Evolutionary conservation across 305 asterid species (phyloP).

Genomic region (Coffea humblotiana): DNA sequence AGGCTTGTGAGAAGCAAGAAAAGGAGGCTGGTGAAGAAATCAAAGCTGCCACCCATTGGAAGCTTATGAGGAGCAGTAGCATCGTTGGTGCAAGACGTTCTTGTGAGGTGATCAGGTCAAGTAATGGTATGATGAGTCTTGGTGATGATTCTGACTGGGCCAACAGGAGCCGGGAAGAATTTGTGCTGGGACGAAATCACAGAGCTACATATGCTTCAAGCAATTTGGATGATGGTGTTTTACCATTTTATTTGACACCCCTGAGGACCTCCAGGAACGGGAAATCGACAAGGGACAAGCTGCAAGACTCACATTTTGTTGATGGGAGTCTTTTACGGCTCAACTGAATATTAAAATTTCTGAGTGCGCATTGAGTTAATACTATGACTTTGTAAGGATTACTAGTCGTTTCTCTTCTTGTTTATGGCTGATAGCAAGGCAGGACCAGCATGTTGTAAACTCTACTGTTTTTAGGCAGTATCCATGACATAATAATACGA

Average conservation of each 20-base stretch:
- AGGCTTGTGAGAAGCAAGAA: slow-evolving; percentile 35
- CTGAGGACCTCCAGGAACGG: slow-evolving; percentile 62
- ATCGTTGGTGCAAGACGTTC: slow-evolving; percentile 52
- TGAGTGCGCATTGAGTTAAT: slow-evolving; percentile 16
- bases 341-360: slow-evolving; percentile 45
- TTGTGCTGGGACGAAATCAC: slow-evolving; percentile 47
- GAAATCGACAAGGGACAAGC: slow-evolving; percentile 49
- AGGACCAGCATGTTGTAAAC: slow-evolving; percentile 12
- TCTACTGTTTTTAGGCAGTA: slow-evolving; percentile 9
- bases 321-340: slow-evolving; percentile 51
- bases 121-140: slow-evolving; percentile 44
- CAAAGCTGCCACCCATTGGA: slow-evolving; percentile 37
- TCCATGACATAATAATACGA: slow-evolving; percentile 12
- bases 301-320: slow-evolving; percentile 37
- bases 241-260: slow-evolving; percentile 84
- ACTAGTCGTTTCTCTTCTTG: not conserved
- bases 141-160: slow-evolving; percentile 38
- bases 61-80: slow-evolving; percentile 61
- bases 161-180: slow-evolving; percentile 43
- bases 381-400: slow-evolving; percentile 17
- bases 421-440: not conserved
- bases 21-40: slow-evolving; percentile 32
- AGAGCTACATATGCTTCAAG: slow-evolving; percentile 38
- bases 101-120: slow-evolving; percentile 29
- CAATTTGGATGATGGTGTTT: slow-evolving; percentile 42